Evolutionary conservation across 257 asterid species (phyloP), one percentile per base, ranked within the genome.

Genomic region (Solanum sitiens): DNA sequence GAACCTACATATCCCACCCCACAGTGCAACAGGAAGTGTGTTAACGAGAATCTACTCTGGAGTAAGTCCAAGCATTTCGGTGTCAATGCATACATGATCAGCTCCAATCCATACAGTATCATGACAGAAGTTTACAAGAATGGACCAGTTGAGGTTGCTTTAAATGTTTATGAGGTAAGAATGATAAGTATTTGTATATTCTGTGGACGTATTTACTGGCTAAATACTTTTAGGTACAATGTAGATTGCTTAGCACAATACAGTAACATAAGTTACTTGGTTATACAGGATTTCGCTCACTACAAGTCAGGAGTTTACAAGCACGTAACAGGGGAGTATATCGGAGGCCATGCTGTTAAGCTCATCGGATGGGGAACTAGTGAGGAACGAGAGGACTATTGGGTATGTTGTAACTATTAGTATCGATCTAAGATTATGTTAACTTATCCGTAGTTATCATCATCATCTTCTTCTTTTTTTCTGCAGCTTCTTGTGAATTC

Each of bases 261-360:
- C 42, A 33, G 10, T 33, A 33, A 33, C 44, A 71, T 33, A 33
- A 70, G 77, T 71, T 71, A 16, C 77, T 10, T 13, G 44, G 77
- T 30, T 0, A 33, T 6, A 63, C 94, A 96, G 99, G 99, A 97
- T 89, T 97, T 97, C 70, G 99, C 99, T 85, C 94, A 93, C 89
- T 97, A 97, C 89, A 91, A 93, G 88, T 95, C 99, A 0, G 99
- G 99, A 92, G 98, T 97, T 56, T 97, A 97, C 93, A 95, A 89
- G 84, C 98, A 95, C 88, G 59, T 93, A 56, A 89, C 92, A 65
- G 98, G 98, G 56, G 94, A 87, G 6, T 92, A 33, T 83, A 89
- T 95, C 94, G 98, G 98, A 83, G 98, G 98, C 61, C 99, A 97
- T 89, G 97, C 98, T 7, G 98, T 92, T 68, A 97, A 97, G 95